Evolutionary conservation across 352 stramenopile genomes (phyloP).

Genomic region (Globisporangium cylindrosporum): DNA sequence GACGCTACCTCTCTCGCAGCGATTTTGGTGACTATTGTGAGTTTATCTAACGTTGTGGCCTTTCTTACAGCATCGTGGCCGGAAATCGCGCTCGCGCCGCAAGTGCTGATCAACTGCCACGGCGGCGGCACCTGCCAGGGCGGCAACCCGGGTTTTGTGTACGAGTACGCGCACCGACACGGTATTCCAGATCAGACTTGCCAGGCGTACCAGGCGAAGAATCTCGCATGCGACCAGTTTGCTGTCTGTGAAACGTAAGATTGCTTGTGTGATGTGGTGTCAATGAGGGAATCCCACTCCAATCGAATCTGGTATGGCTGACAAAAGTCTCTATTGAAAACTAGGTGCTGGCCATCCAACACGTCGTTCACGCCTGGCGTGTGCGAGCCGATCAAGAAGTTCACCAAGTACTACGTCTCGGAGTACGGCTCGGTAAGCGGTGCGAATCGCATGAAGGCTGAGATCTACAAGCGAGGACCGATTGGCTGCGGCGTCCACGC

Average conservation of each 20-base stretch:
- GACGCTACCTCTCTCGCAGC: not conserved
- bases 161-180: slow-evolving; percentile 84
- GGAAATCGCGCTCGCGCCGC: slow-evolving; percentile 74
- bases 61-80: slow-evolving; percentile 56
- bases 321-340: not conserved
- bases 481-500: slow-evolving; percentile 88
- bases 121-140: slow-evolving; percentile 76
- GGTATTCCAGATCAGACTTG: slow-evolving; percentile 92
- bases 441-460: slow-evolving; percentile 87
- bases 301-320: not conserved
- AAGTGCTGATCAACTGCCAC: slow-evolving; percentile 86
- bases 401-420: slow-evolving; percentile 87
- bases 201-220: slow-evolving; percentile 88
- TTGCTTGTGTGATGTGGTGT: not conserved
- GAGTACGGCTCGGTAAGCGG: slow-evolving; percentile 89
- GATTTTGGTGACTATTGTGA: not conserved
- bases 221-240: slow-evolving; percentile 73
- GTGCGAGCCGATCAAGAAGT: slow-evolving; percentile 85
- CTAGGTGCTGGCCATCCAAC: slow-evolving; percentile 83
- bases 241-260: slow-evolving; percentile 82
- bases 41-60: not conserved
- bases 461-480: slow-evolving; percentile 90
- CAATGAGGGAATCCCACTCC: not conserved
- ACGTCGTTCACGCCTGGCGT: slow-evolving; percentile 80
- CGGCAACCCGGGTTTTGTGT: slow-evolving; percentile 78